Evolutionary conservation across 495 filamentous ascomycete species (phyloP).

Genomic region (Podospora pseudocomata): DNA sequence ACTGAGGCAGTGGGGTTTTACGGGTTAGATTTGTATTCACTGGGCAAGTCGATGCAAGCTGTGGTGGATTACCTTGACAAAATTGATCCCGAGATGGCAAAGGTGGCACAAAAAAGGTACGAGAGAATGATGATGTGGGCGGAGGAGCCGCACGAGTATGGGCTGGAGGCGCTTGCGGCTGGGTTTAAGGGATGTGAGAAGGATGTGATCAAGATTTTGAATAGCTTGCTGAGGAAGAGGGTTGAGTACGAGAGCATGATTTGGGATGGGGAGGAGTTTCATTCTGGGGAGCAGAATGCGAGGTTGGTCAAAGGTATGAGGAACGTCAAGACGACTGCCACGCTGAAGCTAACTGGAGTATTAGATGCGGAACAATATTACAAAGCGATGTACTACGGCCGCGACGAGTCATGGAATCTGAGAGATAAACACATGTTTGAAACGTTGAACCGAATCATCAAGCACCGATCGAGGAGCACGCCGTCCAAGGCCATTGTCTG

Average conservation of each 20-base stretch:
- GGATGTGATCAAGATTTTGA: slow-evolving; percentile 47
- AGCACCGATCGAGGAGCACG: slow-evolving; percentile 34
- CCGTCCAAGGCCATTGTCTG: slow-evolving; percentile 53
- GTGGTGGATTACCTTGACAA: slow-evolving; percentile 53
- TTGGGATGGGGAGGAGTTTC: slow-evolving; percentile 50
- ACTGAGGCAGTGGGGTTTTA: slow-evolving; percentile 47
- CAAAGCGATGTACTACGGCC: slow-evolving; percentile 57
- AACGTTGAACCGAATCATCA: slow-evolving; percentile 46
- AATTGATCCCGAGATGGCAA: slow-evolving; percentile 45
- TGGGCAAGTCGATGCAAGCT: slow-evolving; percentile 50
- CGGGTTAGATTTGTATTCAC: slow-evolving; percentile 54
- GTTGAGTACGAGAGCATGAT: slow-evolving; percentile 40
- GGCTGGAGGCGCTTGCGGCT: slow-evolving; percentile 43
- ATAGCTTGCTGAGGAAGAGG: slow-evolving; percentile 43
- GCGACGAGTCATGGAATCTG: slow-evolving; percentile 54
- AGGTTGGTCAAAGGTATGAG: slow-evolving; percentile 45
- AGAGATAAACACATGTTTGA: slow-evolving; percentile 59
- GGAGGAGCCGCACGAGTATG: slow-evolving; percentile 52
- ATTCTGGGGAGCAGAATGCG: slow-evolving; percentile 55
- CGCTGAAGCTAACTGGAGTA: neutral
- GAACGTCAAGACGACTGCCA: neutral
- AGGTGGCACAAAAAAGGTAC: slow-evolving; percentile 46
- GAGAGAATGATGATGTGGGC: slow-evolving; percentile 49
- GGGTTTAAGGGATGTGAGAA: slow-evolving; percentile 48
- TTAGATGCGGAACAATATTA: slow-evolving; percentile 56